A percentile compares a stretch with the other conserved stretches of the same genome.
These are phyloP conservation scores for Actinomortierella wolfii DNA, from an alignment of 371 early-diverging fungal species.

Conservation along the genomic window DNA sequence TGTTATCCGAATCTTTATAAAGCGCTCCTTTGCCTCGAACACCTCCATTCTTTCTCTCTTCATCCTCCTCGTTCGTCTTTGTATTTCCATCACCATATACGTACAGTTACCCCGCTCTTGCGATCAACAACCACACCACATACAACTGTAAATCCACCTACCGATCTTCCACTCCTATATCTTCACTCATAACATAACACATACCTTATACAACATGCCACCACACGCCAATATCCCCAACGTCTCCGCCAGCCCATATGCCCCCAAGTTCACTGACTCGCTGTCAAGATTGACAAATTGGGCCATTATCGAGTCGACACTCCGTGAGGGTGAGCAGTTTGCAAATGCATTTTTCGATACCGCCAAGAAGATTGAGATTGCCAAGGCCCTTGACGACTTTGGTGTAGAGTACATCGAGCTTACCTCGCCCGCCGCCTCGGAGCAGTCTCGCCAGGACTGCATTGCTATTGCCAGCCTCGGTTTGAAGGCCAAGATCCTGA, in stretches of 20 bases:
- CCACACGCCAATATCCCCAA: conserved; percentile 44
- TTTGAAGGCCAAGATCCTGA: conserved; percentile 95
- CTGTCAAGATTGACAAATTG: conserved; percentile 89
- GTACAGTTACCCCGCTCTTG: too few species aligned
- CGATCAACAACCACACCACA: too few species aligned
- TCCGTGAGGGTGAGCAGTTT: conserved; percentile 98
- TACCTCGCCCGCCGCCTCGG: conserved; percentile 95
- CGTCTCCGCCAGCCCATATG: conserved; percentile 55
- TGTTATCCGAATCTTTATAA: too few species aligned
- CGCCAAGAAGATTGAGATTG: conserved; percentile 95
- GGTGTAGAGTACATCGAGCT: conserved; percentile 97
- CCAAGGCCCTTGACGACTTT: conserved; percentile 93
- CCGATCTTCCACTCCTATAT: too few species aligned
- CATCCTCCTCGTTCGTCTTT: too few species aligned
- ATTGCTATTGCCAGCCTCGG: conserved; percentile 88
- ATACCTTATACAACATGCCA: too few species aligned
- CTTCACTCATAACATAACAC: background rate
- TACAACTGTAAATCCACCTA: too few species aligned
- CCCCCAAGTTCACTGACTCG: conserved; percentile 70
- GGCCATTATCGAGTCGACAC: conserved; percentile 94
- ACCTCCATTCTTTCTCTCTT: too few species aligned
- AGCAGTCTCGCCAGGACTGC: conserved; percentile 92
- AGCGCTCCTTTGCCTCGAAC: too few species aligned
- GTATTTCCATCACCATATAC: too few species aligned
- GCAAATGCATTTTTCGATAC: conserved; percentile 97